Evolutionary conservation across 495 filamentous ascomycete genomes (phyloP).

Genomic region (Durotheca rogersii): DNA sequence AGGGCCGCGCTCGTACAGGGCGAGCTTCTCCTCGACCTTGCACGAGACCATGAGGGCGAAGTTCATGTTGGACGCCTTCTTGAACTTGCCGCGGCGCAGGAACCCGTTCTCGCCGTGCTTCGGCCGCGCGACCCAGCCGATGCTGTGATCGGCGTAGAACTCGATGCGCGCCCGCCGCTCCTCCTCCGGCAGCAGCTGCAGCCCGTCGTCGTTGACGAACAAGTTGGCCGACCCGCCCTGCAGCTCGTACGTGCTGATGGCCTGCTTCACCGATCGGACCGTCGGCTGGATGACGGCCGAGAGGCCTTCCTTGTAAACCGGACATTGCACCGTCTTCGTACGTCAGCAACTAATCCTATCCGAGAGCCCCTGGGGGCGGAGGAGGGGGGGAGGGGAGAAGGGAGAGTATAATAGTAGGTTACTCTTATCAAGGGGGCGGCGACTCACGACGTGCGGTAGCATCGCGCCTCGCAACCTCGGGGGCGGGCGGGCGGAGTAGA

Average conservation of each 20-base stretch:
- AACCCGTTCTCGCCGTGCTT: slow-evolving; percentile 63
- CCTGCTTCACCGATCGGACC: slow-evolving; percentile 68
- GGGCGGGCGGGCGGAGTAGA: slow-evolving; percentile 68
- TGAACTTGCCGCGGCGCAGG: slow-evolving; percentile 63
- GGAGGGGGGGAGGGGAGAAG: too few species aligned
- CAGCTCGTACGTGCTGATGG: slow-evolving; percentile 76
- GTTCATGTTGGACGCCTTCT: slow-evolving; percentile 87
- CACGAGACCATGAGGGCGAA: slow-evolving; percentile 73
- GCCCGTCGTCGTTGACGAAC: slow-evolving; percentile 78
- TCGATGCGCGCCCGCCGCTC: slow-evolving; percentile 67
- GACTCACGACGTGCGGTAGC: slow-evolving; percentile 58
- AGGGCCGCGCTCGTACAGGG: slow-evolving; percentile 52
- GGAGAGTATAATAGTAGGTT: too few species aligned
- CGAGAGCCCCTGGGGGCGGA: too few species aligned
- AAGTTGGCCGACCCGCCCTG: slow-evolving; percentile 79
- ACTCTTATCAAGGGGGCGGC: background rate
- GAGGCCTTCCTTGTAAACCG: slow-evolving; percentile 73
- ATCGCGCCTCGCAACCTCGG: slow-evolving; percentile 52
- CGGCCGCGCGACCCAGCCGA: slow-evolving; percentile 79
- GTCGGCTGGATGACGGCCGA: slow-evolving; percentile 65
- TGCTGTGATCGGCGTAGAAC: slow-evolving; percentile 69
- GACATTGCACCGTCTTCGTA: slow-evolving; percentile 62
- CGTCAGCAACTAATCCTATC: slow-evolving; percentile 11
- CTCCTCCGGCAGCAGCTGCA: slow-evolving; percentile 68
- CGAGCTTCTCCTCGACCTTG: slow-evolving; percentile 70